A percentile compares a stretch with the other conserved stretches of the same genome.
phyloP scores from a whole-genome alignment of 768 basidiomycete species.

The Clavaria fumosa region DNA sequence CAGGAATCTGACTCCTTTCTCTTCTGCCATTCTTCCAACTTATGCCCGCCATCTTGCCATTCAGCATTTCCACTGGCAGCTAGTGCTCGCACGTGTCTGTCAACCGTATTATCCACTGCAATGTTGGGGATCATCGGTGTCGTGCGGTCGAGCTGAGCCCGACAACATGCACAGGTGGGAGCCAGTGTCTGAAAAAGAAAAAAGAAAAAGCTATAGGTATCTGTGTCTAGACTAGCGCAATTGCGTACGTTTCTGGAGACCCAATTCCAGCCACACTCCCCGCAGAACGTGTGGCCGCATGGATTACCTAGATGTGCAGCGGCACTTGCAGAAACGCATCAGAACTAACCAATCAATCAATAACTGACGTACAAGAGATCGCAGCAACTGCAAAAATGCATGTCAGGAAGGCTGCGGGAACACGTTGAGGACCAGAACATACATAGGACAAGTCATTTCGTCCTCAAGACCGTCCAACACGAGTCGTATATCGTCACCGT shows the following conservation, averaged over 20 bases:
- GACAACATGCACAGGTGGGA: conserved; percentile 43
- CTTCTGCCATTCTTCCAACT: conserved; percentile 32
- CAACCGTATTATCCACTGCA: conserved; percentile 41
- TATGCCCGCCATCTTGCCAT: conserved; percentile 36
- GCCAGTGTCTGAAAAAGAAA: conserved; percentile 22
- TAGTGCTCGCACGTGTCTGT: conserved; percentile 40
- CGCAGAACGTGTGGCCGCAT: conserved; percentile 64
- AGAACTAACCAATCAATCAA: background rate
- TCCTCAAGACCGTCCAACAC: conserved; percentile 38
- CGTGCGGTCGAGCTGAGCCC: conserved; percentile 25
- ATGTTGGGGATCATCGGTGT: conserved; percentile 51
- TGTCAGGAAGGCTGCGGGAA: conserved; percentile 5
- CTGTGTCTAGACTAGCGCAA: background rate
- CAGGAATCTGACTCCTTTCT: conserved; percentile 35
- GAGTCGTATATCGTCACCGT: conserved; percentile 11
- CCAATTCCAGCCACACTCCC: conserved; percentile 51
- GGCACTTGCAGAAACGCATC: conserved; percentile 26
- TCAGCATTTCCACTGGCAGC: conserved; percentile 29
- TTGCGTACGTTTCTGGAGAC: conserved; percentile 32
- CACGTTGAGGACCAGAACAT: conserved; percentile 18
- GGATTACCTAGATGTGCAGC: conserved; percentile 49
- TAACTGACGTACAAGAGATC: conserved; percentile 39
- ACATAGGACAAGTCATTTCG: conserved; percentile 64
- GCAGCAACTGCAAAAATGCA: conserved; percentile 38
- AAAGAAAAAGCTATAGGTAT: background rate